These are phyloP conservation scores for Mastigamoeba balamuthi DNA, from an alignment of 78 protist genomes.

Conservation along the genomic window DNA sequence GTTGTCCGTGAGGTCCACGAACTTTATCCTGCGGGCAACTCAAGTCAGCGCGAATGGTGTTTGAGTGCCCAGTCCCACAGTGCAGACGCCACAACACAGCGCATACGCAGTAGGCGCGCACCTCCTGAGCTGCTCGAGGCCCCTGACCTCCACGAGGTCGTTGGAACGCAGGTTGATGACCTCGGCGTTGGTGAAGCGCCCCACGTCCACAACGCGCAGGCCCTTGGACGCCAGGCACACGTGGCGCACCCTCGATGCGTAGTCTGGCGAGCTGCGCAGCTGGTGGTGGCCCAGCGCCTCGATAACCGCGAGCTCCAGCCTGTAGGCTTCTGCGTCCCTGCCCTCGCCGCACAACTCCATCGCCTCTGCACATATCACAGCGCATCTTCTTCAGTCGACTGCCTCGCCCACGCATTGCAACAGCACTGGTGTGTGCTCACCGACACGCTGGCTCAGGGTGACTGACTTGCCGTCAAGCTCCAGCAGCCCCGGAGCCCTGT, in stretches of 20 bases:
- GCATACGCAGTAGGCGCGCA: too few relatives aligned
- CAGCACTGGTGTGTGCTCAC: neutral
- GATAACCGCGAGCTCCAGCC: constrained; percentile 18
- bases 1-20: constrained; percentile 20
- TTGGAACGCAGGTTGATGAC: neutral
- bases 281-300: constrained; percentile 51
- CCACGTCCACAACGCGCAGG: constrained; percentile 1
- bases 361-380: neutral
- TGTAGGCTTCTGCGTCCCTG: neutral
- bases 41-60: constrained; percentile 7
- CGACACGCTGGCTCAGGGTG: constrained; percentile 8
- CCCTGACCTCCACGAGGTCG: neutral
- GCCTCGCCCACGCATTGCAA: neutral
- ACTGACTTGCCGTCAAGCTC: constrained; percentile 10
- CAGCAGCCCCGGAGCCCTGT: constrained; percentile 26
- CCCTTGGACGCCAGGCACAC: neutral
- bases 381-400: neutral
- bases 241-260: neutral
- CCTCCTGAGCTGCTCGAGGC: too few relatives aligned
- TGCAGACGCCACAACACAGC: too few relatives aligned
- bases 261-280: constrained; percentile 26
- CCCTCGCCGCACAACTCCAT: neutral
- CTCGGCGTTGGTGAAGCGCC: neutral
- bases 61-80: constrained; percentile 7
- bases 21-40: neutral